Conservation (phyloP, 2,329 filamentous ascomycete species). For the Pseudomassariella vexata region DNA sequence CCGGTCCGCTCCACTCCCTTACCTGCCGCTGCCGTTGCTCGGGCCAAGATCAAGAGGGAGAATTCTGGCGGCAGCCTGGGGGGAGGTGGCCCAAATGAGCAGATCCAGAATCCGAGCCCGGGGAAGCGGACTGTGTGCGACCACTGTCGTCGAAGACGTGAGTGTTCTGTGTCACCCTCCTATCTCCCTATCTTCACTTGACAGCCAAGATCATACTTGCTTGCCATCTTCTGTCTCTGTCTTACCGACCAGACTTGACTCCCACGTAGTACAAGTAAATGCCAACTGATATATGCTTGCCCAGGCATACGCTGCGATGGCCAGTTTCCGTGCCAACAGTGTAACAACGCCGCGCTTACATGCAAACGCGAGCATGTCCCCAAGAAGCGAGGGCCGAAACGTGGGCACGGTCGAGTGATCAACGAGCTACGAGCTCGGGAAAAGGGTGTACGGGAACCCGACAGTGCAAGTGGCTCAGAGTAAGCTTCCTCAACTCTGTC, state of each 20-base stretch:
- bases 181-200: too few species aligned
- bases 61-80: too few species aligned
- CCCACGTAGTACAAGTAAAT: slow-evolving; percentile 2
- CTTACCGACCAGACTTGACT: background rate
- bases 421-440: slow-evolving; percentile 52
- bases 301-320: slow-evolving; percentile 40
- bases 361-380: slow-evolving; percentile 61
- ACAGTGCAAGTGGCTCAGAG: slow-evolving; percentile 8
- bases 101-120: slow-evolving; percentile 5
- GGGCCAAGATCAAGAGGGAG: slow-evolving; percentile 4
- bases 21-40: slow-evolving; percentile 1
- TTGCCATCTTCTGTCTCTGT: background rate
- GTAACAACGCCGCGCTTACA: slow-evolving; percentile 49
- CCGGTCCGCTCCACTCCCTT: background rate
- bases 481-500: too few species aligned
- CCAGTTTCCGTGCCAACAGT: slow-evolving; percentile 53
- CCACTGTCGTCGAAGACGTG: slow-evolving; percentile 37
- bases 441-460: slow-evolving; percentile 24
- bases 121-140: slow-evolving; percentile 36
- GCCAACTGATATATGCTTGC: background rate
- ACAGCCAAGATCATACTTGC: background rate
- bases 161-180: slow-evolving; percentile 13
- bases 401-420: slow-evolving; percentile 56
- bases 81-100: background rate
- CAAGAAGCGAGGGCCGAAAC: slow-evolving; percentile 59